phyloP scores from a whole-genome alignment of 2,329 filamentous ascomycete species.

The Chaetomiaceae sp. region DNA sequence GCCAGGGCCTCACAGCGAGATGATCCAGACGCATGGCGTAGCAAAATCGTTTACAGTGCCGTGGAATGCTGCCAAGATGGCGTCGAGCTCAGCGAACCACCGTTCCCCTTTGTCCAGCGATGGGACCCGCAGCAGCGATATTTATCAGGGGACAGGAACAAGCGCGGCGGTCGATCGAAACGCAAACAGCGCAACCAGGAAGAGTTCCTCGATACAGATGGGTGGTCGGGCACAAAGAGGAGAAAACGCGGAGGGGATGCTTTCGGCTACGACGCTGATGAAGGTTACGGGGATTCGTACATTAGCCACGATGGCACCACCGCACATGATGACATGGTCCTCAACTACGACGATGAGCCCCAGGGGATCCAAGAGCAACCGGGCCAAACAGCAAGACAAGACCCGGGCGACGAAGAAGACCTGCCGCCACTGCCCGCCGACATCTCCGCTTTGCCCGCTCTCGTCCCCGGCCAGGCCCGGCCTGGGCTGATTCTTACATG shows the following conservation, averaged over 20 bases:
- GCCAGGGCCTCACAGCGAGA: slow-evolving; percentile 36
- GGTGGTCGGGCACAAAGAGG: slow-evolving; percentile 38
- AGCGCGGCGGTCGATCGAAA: slow-evolving; percentile 46
- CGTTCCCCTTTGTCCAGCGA: slow-evolving; percentile 83
- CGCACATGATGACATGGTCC: slow-evolving; percentile 34
- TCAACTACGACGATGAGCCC: slow-evolving; percentile 39
- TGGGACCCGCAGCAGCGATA: slow-evolving; percentile 75
- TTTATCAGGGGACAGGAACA: slow-evolving; percentile 35
- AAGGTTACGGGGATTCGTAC: slow-evolving; percentile 12
- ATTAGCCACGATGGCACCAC: slow-evolving; percentile 35
- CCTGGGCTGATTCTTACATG: slow-evolving; percentile 64
- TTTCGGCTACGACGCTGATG: slow-evolving; percentile 30
- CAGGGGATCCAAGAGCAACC: slow-evolving; percentile 30
- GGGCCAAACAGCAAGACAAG: slow-evolving; percentile 28
- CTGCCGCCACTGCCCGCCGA: slow-evolving; percentile 59
- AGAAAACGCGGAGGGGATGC: slow-evolving; percentile 43
- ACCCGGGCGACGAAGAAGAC: slow-evolving; percentile 45
- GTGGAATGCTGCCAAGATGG: slow-evolving; percentile 78
- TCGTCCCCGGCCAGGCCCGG: slow-evolving; percentile 46
- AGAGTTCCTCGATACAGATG: slow-evolving; percentile 38
- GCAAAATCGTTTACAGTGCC: slow-evolving; percentile 68
- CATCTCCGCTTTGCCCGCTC: slow-evolving; percentile 44
- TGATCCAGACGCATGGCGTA: slow-evolving; percentile 63
- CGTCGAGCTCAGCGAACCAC: slow-evolving; percentile 66
- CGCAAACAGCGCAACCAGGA: slow-evolving; percentile 39